These are phyloP conservation scores for Colletotrichum falcatum DNA, from an alignment of 2,329 filamentous ascomycete species.

Conservation along the genomic window DNA sequence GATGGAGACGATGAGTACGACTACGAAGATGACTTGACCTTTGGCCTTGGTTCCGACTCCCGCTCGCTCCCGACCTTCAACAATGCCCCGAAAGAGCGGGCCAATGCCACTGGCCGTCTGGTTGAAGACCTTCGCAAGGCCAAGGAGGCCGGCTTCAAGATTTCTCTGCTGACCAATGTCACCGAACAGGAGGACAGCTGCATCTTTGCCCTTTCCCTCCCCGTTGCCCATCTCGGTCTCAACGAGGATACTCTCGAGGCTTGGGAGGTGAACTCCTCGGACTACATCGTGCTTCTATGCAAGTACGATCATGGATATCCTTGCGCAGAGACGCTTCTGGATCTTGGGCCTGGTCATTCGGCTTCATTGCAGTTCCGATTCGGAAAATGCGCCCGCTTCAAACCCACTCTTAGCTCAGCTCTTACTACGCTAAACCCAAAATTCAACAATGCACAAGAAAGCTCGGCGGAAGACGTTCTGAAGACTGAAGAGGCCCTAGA, in stretches of 20 bases:
- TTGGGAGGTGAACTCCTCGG: slow-evolving; percentile 75
- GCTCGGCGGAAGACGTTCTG: neutral
- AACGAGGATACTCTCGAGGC: slow-evolving; percentile 80
- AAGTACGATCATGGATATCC: slow-evolving; percentile 73
- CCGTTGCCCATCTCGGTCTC: slow-evolving; percentile 76
- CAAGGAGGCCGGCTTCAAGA: slow-evolving; percentile 75
- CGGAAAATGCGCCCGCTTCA: slow-evolving; percentile 78
- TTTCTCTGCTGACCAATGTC: slow-evolving; percentile 69
- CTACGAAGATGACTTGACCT: slow-evolving; percentile 47
- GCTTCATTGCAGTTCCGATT: slow-evolving; percentile 68
- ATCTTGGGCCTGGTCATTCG: slow-evolving; percentile 51
- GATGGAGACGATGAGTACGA: slow-evolving; percentile 47
- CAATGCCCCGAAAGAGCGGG: slow-evolving; percentile 49
- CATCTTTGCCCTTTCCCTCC: slow-evolving; percentile 75
- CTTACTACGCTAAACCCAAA: slow-evolving; percentile 60
- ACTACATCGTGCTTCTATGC: slow-evolving; percentile 82
- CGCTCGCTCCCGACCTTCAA: neutral
- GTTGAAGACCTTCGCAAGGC: slow-evolving; percentile 69
- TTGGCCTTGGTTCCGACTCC: slow-evolving; percentile 48
- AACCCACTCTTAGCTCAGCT: slow-evolving; percentile 71
- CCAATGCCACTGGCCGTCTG: slow-evolving; percentile 49
- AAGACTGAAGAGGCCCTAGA: neutral
- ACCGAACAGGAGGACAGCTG: slow-evolving; percentile 54
- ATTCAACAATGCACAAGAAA: slow-evolving; percentile 13
- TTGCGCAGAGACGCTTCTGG: slow-evolving; percentile 65